Base-by-base conservation (phyloP, 2,329 filamentous ascomycete species). In the Neopestalotiopsis clavispora region DNA sequence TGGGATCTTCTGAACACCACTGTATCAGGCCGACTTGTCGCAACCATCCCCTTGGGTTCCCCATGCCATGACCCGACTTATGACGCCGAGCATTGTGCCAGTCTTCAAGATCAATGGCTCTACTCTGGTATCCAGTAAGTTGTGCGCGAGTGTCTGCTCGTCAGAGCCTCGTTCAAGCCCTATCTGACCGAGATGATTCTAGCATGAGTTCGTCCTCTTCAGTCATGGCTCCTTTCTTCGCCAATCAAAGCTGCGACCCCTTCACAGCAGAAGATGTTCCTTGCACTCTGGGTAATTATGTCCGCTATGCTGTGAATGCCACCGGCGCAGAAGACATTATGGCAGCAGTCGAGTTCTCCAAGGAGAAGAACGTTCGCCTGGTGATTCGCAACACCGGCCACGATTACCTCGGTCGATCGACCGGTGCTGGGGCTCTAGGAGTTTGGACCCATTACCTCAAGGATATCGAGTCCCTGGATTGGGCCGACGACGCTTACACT, bases 381-480 rank as follows among this genome's bases (percentile, higher is more conserved):
- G 80, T 86, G 1, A 80, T 87, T 56, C 80, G 82, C 52, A 86
- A 86, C 69, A 86, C 84, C 0, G 85, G 85, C 1, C 85, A 87
- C 74, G 84, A 86, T 65, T 82, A 77, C 69, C 75, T 83, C n/a
- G 87, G 86, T 32, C 85, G 84, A 67, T 86, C 83, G 0, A 86
- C 86, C 0, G 88, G 86, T 12, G 81, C 83, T 0, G 85, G 86
- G 13, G 80, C 82, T 0, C 71, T 87, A 1, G 78, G 79, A 0
- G 68, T 87, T 13, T 87, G 85, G 84, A 85, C 80, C 4, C 83
- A 84, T 66, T 71, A 84, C 68, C 72, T 87, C 4, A 85, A 85
- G 65, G 73, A 79, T 9, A 83, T 81, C 32, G 65, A 76, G 1
- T n/a, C 76, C 4, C 4, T 73, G 2, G 71, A 75, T 56, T 75